These are phyloP conservation scores for Arabis alpina DNA, from an alignment of 345 rosid genomes.

Conservation along the genomic window DNA sequence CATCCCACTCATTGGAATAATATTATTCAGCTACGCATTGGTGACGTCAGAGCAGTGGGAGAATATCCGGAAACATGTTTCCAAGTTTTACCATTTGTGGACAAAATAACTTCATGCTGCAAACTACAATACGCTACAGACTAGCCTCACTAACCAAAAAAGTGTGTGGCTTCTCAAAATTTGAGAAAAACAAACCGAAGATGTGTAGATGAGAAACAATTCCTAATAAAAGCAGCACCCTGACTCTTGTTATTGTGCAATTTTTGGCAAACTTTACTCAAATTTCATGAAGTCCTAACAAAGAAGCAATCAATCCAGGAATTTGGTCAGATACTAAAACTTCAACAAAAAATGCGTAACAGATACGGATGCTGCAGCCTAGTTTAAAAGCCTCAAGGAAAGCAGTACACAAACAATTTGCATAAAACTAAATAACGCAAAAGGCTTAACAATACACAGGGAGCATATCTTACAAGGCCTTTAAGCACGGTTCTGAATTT, in stretches of 20 bases:
- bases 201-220: background rate
- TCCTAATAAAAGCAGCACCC: constrained; percentile 7
- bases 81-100: constrained; percentile 9
- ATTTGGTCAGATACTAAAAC: constrained; percentile 13
- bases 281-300: background rate
- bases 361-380: constrained; percentile 21
- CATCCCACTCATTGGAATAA: background rate
- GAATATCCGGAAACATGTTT: background rate
- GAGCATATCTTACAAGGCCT: constrained; percentile 74
- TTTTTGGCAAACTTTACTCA: background rate
- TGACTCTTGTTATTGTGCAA: constrained; percentile 5
- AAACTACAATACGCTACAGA: background rate
- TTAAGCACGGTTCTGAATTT: constrained; percentile 74
- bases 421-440: background rate
- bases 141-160: constrained; percentile 1
- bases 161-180: background rate
- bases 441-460: constrained; percentile 9
- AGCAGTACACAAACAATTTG: constrained; percentile 8
- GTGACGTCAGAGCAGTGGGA: background rate
- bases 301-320: constrained; percentile 15
- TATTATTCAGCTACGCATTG: background rate
- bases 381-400: constrained; percentile 12
- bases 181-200: background rate
- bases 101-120: constrained; percentile 4
- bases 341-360: background rate